Evolutionary conservation across 2,329 filamentous ascomycete species (phyloP).

Genomic region (Alternaria brassicae): DNA sequence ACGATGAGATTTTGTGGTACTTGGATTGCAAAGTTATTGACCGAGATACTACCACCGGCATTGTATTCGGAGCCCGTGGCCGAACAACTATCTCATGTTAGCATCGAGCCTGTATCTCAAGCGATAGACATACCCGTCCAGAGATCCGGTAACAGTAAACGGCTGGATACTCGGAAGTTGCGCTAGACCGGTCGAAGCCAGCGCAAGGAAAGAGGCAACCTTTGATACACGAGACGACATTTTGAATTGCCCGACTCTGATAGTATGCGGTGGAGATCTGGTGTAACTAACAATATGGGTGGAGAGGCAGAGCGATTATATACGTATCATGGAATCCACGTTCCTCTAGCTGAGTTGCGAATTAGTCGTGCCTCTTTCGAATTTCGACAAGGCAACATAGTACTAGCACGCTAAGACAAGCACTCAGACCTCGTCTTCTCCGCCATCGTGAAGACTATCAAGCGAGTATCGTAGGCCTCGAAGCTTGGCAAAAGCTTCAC

Average conservation of each 20-base stretch:
- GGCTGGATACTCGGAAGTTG: slow-evolving; percentile 34
- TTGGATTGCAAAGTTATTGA: slow-evolving; percentile 56
- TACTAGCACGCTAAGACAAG: neutral
- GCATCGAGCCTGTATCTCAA: neutral
- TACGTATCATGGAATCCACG: slow-evolving; percentile 13
- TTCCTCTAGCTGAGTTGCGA: neutral
- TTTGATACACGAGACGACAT: slow-evolving; percentile 30
- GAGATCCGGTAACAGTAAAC: slow-evolving; percentile 37
- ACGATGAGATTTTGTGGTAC: slow-evolving; percentile 61
- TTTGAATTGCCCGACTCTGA: slow-evolving; percentile 4
- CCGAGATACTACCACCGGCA: slow-evolving; percentile 55
- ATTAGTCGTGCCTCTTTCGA: neutral
- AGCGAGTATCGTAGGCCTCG: slow-evolving; percentile 10
- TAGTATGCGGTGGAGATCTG: slow-evolving; percentile 2
- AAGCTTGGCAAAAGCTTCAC: slow-evolving; percentile 5
- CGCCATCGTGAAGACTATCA: neutral
- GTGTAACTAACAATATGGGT: neutral
- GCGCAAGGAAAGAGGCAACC: slow-evolving; percentile 24
- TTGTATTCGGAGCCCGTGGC: slow-evolving; percentile 48
- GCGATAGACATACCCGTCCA: slow-evolving; percentile 33
- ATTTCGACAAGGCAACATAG: neutral
- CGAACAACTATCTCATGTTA: slow-evolving; percentile 25
- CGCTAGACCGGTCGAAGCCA: slow-evolving; percentile 29
- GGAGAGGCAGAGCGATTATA: slow-evolving; percentile 11
- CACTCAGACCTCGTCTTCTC: neutral